Conservation (phyloP, 2,329 filamentous ascomycete species). For the Curvularia spicifera region DNA sequence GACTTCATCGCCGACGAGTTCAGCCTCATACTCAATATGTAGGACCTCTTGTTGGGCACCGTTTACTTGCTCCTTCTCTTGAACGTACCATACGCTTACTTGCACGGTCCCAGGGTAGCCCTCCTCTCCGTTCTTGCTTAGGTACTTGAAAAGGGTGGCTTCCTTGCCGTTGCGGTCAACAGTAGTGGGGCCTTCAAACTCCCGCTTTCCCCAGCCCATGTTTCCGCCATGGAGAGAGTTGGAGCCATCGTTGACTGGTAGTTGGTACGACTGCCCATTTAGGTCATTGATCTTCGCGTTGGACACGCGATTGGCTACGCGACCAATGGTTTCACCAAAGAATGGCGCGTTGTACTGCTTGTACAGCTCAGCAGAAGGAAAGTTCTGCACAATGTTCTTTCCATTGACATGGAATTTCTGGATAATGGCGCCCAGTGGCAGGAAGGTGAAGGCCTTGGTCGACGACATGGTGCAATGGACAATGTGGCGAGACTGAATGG, state of each 20-base stretch:
- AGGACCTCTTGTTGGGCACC: constrained; percentile 73
- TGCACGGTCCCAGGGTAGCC: constrained; percentile 88
- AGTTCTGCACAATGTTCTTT: constrained; percentile 87
- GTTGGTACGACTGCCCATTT: constrained; percentile 72
- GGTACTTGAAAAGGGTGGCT: constrained; percentile 56
- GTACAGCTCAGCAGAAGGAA: constrained; percentile 78
- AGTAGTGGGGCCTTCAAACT: constrained; percentile 74
- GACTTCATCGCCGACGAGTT: constrained; percentile 73
- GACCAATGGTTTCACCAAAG: constrained; percentile 94
- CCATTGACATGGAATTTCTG: constrained; percentile 79
- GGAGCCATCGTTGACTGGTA: constrained; percentile 76
- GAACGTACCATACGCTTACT: constrained; percentile 77
- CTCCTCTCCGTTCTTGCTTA: constrained; percentile 82
- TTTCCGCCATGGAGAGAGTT: constrained; percentile 67
- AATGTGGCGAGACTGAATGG: constrained; percentile 9
- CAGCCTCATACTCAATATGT: constrained; percentile 87
- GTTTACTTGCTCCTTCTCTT: constrained; percentile 68
- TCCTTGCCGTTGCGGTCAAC: constrained; percentile 58
- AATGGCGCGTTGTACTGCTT: constrained; percentile 74
- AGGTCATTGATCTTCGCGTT: constrained; percentile 72
- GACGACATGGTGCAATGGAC: constrained; percentile 35
- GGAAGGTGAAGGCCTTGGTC: constrained; percentile 60
- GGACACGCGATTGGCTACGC: constrained; percentile 78
- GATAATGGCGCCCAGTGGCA: constrained; percentile 79
- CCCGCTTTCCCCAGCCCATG: constrained; percentile 80